A percentile compares a stretch with the other conserved stretches of the same genome.
Conservation (phyloP, 768 basidiomycete species). For the Rubroboletus satanas region DNA sequence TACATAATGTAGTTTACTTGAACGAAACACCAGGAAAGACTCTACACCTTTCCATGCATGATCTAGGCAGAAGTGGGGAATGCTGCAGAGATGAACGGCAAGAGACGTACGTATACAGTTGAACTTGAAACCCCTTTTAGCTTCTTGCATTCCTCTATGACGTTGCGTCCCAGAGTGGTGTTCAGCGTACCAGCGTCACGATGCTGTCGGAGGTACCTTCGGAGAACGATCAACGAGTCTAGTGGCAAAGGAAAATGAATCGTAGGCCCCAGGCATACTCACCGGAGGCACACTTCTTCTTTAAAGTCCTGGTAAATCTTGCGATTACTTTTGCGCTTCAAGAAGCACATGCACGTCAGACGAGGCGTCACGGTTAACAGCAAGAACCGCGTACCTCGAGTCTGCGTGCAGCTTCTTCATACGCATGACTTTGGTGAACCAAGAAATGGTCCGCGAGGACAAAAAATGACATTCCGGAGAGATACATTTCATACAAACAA, state of each 20-base stretch:
- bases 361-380: not conserved
- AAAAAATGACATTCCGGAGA: constrained; percentile 79
- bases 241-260: not conserved
- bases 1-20: not conserved
- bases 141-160: constrained; percentile 61
- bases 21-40: not conserved
- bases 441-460: constrained; percentile 86
- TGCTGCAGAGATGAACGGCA: not conserved
- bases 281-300: constrained; percentile 73
- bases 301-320: constrained; percentile 76
- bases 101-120: constrained; percentile 21
- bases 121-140: constrained; percentile 46
- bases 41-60: constrained; percentile 19
- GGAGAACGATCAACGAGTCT: not conserved
- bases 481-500: constrained; percentile 86
- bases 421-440: constrained; percentile 81
- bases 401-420: constrained; percentile 70
- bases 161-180: constrained; percentile 49
- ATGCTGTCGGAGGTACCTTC: constrained; percentile 63
- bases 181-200: constrained; percentile 48
- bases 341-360: not conserved
- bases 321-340: constrained; percentile 68
- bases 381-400: constrained; percentile 50
- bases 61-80: constrained; percentile 12
- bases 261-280: not conserved